Conservation (phyloP, 352 stramenopile genomes). For the Globisporangium spinosum region DNA sequence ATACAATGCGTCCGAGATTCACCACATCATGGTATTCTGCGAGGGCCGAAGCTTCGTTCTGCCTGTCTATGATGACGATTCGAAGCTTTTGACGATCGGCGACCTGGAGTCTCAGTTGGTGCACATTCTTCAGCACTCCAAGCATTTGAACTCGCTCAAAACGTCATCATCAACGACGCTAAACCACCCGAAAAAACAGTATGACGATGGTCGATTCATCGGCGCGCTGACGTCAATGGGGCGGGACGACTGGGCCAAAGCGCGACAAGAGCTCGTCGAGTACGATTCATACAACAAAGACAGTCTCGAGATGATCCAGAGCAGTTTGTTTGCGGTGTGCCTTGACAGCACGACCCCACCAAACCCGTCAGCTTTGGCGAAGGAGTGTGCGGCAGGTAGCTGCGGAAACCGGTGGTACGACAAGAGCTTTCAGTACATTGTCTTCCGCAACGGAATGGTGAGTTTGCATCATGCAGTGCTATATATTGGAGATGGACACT, state of each 20-base stretch:
- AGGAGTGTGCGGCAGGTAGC: constrained; percentile 51
- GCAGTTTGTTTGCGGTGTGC: constrained; percentile 87
- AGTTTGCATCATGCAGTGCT: not conserved
- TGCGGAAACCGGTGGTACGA: constrained; percentile 93
- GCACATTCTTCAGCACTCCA: constrained; percentile 45
- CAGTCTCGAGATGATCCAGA: constrained; percentile 83
- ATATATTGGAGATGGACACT: not conserved
- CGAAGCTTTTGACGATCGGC: constrained; percentile 52
- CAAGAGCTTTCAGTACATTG: constrained; percentile 94
- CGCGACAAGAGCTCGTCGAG: constrained; percentile 61
- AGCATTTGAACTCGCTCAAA: constrained; percentile 31
- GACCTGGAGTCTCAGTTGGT: constrained; percentile 60
- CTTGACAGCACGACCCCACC: constrained; percentile 62
- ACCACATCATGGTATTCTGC: constrained; percentile 53
- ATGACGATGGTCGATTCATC: constrained; percentile 45
- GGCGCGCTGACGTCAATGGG: constrained; percentile 87
- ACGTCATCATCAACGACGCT: not conserved
- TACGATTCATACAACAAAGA: constrained; percentile 44
- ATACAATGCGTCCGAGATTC: constrained; percentile 28
- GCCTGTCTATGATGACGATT: constrained; percentile 40
- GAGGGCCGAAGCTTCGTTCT: constrained; percentile 49
- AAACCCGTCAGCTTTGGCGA: constrained; percentile 43
- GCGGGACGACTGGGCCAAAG: constrained; percentile 85
- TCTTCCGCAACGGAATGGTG: constrained; percentile 90
- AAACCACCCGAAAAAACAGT: not conserved